Conservation (phyloP, 2,329 filamentous ascomycete genomes). For the Domatiomyces globalis region DNA sequence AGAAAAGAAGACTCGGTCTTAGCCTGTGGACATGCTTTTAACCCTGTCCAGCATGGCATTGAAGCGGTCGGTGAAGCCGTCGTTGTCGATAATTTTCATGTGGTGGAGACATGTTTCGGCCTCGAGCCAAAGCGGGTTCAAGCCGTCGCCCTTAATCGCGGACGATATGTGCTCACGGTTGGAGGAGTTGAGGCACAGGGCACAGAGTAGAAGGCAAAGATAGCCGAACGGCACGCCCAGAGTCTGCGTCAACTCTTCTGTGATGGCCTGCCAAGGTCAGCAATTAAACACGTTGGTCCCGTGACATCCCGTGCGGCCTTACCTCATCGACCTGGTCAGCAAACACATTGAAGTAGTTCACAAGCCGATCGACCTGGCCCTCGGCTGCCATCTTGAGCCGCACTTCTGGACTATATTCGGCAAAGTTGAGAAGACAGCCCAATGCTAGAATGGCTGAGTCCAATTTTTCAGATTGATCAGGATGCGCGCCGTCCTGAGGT, state of each 20-base stretch:
- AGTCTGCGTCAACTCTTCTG: constrained; percentile 54
- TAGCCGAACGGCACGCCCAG: constrained; percentile 72
- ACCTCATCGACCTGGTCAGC: constrained; percentile 55
- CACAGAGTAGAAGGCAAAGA: constrained; percentile 68
- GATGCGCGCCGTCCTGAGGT: constrained; percentile 18
- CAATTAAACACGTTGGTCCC: constrained; percentile 10
- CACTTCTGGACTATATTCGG: constrained; percentile 58
- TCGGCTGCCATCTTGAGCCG: constrained; percentile 35
- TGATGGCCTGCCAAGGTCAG: constrained; percentile 31
- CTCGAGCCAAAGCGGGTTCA: constrained; percentile 21
- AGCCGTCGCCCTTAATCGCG: constrained; percentile 35
- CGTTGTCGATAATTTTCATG: background rate
- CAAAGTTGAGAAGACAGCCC: constrained; percentile 74
- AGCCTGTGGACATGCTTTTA: background rate
- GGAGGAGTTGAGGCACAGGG: constrained; percentile 49
- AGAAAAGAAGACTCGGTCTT: too few species aligned
- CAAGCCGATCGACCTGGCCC: constrained; percentile 41
- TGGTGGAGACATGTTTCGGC: background rate
- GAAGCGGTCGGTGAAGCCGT: background rate
- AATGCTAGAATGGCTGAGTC: constrained; percentile 65
- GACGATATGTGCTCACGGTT: constrained; percentile 31
- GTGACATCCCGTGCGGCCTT: constrained; percentile 25
- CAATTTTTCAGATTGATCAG: constrained; percentile 38
- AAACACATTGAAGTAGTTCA: constrained; percentile 53
- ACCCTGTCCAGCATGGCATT: background rate